Evolutionary conservation across 371 early-diverging fungal species (phyloP), one percentile per base, ranked within the genome.

Genomic region (Cokeromyces recurvatus): DNA sequence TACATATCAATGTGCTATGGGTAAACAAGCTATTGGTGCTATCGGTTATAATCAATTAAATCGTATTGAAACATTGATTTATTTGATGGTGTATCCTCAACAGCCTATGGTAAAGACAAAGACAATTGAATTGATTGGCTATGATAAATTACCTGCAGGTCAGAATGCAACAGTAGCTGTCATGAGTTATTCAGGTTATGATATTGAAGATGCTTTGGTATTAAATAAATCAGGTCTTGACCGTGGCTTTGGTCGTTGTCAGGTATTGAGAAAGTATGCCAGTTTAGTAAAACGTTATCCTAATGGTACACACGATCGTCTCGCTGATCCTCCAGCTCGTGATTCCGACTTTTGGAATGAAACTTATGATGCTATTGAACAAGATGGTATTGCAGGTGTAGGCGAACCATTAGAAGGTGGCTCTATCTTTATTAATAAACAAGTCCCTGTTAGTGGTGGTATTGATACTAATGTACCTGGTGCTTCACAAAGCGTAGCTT

Each of bases 1-100:
- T 77, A 99, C 99, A 4, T 91, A 91, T 56, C 97, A 97, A 78
- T 99, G 97, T 66, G 99, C 99, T 66, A 99, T 99, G 99, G 99
- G 99, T 65, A 99, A 99, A 77, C 99, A 99, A 76, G 99, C 99
- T 39, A 98, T 99, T 48, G 99, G 99, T 24, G 88, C 92, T 16
- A 97, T 97, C 54, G 93, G 91, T 9, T 94, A 93, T 57, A 99
- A 99, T 67, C 93, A 96, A 64, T 70, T 94, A 51, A 85, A 89
- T 50, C 87, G 99, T 57, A 95, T 96, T 55, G 99, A 99, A 75
- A 97, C 98, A 2, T 69, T 97, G 40, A 79, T 96, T 32, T 93
- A 99, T 69, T 70, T 98, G 36, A 87, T 99, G 86, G 89, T 89
- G 37, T 98, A 99, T 66, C 93, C 99, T 24, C 98, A 98, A 64